Conservation (phyloP, 1,139 yeast species). For the Pichia sp. region DNA sequence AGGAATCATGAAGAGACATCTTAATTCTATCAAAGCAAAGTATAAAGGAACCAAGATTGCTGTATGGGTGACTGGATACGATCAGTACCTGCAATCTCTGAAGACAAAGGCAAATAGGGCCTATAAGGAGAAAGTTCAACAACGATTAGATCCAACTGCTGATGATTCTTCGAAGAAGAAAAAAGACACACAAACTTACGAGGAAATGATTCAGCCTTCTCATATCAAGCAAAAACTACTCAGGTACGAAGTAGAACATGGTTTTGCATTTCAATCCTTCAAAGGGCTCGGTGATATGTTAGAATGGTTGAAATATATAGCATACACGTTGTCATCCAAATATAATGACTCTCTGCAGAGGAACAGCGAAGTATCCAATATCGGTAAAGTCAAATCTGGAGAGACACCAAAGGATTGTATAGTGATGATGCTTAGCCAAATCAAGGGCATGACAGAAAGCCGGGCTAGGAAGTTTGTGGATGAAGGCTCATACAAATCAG, state of each 20-base stretch:
- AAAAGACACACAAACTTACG: slow-evolving; percentile 13
- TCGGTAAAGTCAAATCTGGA: slow-evolving; percentile 55
- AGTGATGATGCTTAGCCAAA: slow-evolving; percentile 47
- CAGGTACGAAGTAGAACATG: slow-evolving; percentile 39
- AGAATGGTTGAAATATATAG: slow-evolving; percentile 51
- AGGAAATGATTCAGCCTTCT: slow-evolving; percentile 19
- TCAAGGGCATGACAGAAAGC: slow-evolving; percentile 50
- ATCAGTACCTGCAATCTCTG: slow-evolving; percentile 41
- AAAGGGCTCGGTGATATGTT: slow-evolving; percentile 45
- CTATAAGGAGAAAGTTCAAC: slow-evolving; percentile 32
- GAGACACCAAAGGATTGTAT: slow-evolving; percentile 43
- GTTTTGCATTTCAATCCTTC: slow-evolving; percentile 46
- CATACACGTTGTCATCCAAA: slow-evolving; percentile 51
- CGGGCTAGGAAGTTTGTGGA: slow-evolving; percentile 32
- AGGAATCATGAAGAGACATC: slow-evolving; percentile 25
- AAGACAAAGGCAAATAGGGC: slow-evolving; percentile 42
- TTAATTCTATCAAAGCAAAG: slow-evolving; percentile 25
- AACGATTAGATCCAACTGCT: slow-evolving; percentile 1
- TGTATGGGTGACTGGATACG: slow-evolving; percentile 48
- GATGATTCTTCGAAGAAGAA: neutral
- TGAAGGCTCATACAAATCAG: slow-evolving; percentile 33
- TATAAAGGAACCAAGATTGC: slow-evolving; percentile 34
- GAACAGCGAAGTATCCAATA: slow-evolving; percentile 48
- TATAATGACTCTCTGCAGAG: slow-evolving; percentile 54
- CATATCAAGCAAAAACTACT: slow-evolving; percentile 32